Conservation (phyloP, 225 moss, liverwort and hornwort species). For the Physcomitrium patens region DNA sequence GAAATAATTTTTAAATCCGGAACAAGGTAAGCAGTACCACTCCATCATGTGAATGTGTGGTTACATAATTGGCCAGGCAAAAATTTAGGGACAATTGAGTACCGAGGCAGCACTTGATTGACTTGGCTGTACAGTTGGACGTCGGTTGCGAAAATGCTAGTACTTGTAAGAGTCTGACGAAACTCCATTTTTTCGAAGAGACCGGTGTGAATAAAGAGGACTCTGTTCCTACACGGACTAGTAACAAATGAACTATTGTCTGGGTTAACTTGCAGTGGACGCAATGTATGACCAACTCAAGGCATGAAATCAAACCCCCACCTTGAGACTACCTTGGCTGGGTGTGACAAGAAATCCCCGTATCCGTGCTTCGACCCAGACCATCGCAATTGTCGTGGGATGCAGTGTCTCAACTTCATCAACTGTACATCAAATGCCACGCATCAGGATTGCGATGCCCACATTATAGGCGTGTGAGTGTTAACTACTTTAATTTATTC, state of each 20-base stretch:
- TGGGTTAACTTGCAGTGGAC: not conserved
- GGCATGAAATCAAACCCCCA: not conserved
- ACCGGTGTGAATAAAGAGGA: not conserved
- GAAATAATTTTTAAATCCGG: fast-evolving
- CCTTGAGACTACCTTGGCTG: slow-evolving; percentile 13
- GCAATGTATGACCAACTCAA: not conserved
- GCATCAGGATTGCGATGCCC: not conserved
- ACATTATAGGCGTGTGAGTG: slow-evolving; percentile 18
- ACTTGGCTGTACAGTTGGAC: too few relatives aligned
- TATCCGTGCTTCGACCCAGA: fast-evolving
- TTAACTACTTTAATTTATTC: not conserved
- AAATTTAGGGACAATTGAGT: too few relatives aligned
- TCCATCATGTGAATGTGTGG: not conserved
- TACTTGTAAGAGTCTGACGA: too few relatives aligned
- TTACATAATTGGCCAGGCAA: too few relatives aligned
- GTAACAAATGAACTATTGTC: too few relatives aligned
- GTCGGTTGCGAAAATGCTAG: too few relatives aligned
- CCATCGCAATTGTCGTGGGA: slow-evolving; percentile 4
- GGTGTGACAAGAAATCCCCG: not conserved
- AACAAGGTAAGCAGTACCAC: not conserved
- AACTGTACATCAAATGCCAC: fast-evolving
- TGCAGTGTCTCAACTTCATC: slow-evolving; percentile 1
- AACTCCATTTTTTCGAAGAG: not conserved
- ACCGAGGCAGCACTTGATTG: too few relatives aligned
- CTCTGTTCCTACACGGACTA: not conserved